These are phyloP conservation scores for Nyctanthes arbortristis DNA, from an alignment of 257 asterid genomes.

Conservation along the genomic window DNA sequence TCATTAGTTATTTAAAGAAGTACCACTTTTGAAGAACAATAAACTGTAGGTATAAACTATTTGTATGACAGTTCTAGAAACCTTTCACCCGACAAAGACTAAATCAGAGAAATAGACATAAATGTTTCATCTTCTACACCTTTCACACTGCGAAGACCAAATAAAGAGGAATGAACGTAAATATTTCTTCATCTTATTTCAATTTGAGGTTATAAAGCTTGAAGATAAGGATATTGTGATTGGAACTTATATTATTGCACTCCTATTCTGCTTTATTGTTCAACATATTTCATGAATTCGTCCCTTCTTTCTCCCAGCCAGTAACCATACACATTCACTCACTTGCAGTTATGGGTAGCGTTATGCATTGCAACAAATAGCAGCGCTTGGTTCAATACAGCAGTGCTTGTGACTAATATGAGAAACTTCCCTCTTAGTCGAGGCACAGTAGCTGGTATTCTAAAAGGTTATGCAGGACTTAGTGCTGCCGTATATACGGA, in stretches of 20 bases:
- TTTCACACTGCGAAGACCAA: neutral
- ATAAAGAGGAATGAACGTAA: neutral
- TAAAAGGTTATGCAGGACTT: conserved; percentile 71
- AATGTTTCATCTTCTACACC: too few relatives aligned
- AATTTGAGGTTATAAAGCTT: neutral
- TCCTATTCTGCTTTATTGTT: neutral
- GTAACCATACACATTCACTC: conserved; percentile 13
- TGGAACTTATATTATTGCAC: neutral
- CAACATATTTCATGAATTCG: neutral
- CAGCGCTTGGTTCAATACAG: conserved; percentile 68
- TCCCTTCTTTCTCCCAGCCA: neutral
- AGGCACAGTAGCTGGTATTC: conserved; percentile 71
- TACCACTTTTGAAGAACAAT: neutral
- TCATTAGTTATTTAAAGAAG: neutral
- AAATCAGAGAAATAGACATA: too few relatives aligned
- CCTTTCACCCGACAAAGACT: neutral
- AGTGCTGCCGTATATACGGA: conserved; percentile 72
- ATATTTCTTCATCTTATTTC: neutral
- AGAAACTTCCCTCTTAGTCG: conserved; percentile 73
- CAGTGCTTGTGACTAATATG: conserved; percentile 74
- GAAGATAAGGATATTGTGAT: neutral
- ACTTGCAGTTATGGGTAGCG: conserved; percentile 65
- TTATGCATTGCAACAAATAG: conserved; percentile 61
- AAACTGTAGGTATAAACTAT: neutral
- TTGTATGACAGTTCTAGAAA: neutral